Base-by-base conservation (phyloP, 495 filamentous ascomycete genomes). In the Penicillium flavigenum region DNA sequence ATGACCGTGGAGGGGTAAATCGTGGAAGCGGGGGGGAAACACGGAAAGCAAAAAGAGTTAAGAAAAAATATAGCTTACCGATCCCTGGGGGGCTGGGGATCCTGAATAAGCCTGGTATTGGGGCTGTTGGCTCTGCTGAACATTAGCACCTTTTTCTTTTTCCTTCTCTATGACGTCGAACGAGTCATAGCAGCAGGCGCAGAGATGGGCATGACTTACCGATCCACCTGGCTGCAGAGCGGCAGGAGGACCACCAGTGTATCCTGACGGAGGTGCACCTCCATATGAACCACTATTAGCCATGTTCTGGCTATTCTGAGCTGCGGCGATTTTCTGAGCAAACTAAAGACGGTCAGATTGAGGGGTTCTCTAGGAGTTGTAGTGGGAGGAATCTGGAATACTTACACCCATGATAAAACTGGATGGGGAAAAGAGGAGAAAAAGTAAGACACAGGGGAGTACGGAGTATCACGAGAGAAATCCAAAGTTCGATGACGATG, bases 81-180 rank as follows among this genome's bases (percentile, higher is more conserved):
- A 66, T 58, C 65, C 68, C 54, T 65, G 69, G 51, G 71, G 51
- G 41, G 72, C 57, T 61, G 72, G 64, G 41, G 68, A 64, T 54
- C 70, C 73, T 52, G 70, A 67, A 58, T 78, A 79, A 60, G 75
- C 72, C 65, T 77, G 75, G 57, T 79, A 79, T 46, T 72, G 70
- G 31, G 54, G 61, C 50, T 56, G 49, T 34, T 53, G 58, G 41
- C 50, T 62, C 42, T 55, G 49, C 46, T 43, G 45, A 26, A 47
- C 16, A 14, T 52, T 52, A 51, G 47, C 44, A 48, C 39, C 34
- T 43, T 46, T 7, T n/a, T 5, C 14, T 47, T 45, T 46, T 49
- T 34, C 20, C 44, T 47, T 32, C 36, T 26, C 2, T 29, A 69
- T 69, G 66, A 69, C 66, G 66, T 69, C 59, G 62, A 16, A 34